Evolutionary conservation across 345 rosid species (phyloP).

Genomic region (Pistacia integerrima): DNA sequence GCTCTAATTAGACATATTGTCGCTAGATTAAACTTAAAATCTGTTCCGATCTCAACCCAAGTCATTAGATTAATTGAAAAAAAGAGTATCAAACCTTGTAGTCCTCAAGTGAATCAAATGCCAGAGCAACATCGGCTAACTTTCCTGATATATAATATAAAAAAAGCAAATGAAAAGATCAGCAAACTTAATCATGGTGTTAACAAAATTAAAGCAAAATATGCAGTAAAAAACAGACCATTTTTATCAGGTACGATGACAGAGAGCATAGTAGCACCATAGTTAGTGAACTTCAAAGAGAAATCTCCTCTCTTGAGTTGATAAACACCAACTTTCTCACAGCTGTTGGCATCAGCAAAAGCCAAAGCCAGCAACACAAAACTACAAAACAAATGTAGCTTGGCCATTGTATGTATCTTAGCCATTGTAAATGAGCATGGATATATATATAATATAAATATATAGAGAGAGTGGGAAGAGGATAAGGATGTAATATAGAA

Average conservation of each 20-base stretch:
- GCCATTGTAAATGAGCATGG: neutral
- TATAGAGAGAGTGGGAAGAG: neutral
- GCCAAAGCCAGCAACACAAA: slow-evolving; percentile 12
- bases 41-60: neutral
- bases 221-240: slow-evolving; percentile 27
- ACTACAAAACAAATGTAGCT: neutral
- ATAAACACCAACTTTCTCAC: slow-evolving; percentile 27
- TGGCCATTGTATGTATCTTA: slow-evolving; percentile 10
- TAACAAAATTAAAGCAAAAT: neutral
- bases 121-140: slow-evolving; percentile 55
- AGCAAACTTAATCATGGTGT: neutral
- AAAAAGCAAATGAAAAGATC: neutral
- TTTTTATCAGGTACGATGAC: slow-evolving; percentile 55
- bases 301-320: slow-evolving; percentile 44
- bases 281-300: slow-evolving; percentile 52
- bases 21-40: too few species aligned
- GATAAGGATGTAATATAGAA: slow-evolving; percentile 6
- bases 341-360: slow-evolving; percentile 7
- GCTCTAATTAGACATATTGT: neutral
- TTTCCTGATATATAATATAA: slow-evolving; percentile 37
- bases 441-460: neutral
- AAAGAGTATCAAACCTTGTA: slow-evolving; percentile 43
- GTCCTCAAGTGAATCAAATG: slow-evolving; percentile 38
- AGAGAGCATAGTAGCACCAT: slow-evolving; percentile 68
- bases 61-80: too few species aligned